These are phyloP conservation scores for Hirschfeldia incana DNA, from an alignment of 345 rosid genomes.

Conservation along the genomic window DNA sequence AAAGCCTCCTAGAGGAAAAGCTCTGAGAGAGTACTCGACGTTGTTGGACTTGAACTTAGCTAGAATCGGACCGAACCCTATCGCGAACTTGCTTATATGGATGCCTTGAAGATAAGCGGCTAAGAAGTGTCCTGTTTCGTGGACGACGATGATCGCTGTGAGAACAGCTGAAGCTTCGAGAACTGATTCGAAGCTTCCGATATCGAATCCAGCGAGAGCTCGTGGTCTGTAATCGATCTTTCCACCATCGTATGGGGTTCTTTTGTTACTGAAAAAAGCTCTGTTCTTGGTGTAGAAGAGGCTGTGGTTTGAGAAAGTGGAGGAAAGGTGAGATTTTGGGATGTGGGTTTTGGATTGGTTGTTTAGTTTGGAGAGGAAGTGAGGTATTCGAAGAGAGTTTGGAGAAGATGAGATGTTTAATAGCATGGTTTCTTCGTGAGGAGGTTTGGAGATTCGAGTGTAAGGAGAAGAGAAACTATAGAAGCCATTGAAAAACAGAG, in stretches of 20 bases:
- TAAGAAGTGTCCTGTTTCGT: conserved; percentile 87
- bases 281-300: conserved; percentile 19
- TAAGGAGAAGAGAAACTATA: conserved; percentile 1
- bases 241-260: not conserved
- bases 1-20: conserved; percentile 92
- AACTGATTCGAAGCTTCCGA: conserved; percentile 67
- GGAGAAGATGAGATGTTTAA: conserved; percentile 53
- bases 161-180: conserved; percentile 82
- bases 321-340: conserved; percentile 45
- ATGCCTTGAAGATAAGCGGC: conserved; percentile 94
- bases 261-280: conserved; percentile 36
- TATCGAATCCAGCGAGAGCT: conserved; percentile 70
- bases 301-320: conserved; percentile 7
- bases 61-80: conserved; percentile 93
- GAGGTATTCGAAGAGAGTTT: conserved; percentile 44
- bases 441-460: conserved; percentile 11
- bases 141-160: conserved; percentile 88
- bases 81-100: conserved; percentile 86
- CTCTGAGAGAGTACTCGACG: conserved; percentile 88
- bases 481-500: conserved; percentile 40
- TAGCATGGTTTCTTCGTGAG: conserved; percentile 60
- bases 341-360: conserved; percentile 47
- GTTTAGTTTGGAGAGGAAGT: conserved; percentile 29
- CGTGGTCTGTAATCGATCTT: conserved; percentile 39
- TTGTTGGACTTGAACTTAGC: conserved; percentile 83